Evolutionary conservation across 2,329 filamentous ascomycete genomes (phyloP).

Genomic region (Leptosphaerulina australis): DNA sequence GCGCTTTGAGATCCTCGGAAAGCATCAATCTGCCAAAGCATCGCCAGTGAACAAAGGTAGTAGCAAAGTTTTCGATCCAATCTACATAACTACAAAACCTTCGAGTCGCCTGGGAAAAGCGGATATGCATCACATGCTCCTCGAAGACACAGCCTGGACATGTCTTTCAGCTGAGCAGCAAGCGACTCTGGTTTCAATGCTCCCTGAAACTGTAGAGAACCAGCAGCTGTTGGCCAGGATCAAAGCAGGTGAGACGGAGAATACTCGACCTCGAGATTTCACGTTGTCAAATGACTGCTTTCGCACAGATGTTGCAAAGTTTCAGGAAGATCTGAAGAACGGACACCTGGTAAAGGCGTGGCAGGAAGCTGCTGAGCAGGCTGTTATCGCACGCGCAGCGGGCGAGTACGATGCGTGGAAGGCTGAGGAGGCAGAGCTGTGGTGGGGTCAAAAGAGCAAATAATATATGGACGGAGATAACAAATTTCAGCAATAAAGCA

Average conservation of each 20-base stretch:
- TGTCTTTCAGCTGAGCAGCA: slow-evolving; percentile 33
- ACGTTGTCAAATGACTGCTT: slow-evolving; percentile 52
- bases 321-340: slow-evolving; percentile 60
- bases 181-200: slow-evolving; percentile 28
- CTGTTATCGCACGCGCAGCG: slow-evolving; percentile 57
- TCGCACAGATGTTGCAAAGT: slow-evolving; percentile 60
- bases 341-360: slow-evolving; percentile 65
- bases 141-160: slow-evolving; percentile 40
- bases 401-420: slow-evolving; percentile 65
- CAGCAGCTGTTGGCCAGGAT: slow-evolving; percentile 23
- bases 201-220: slow-evolving; percentile 28
- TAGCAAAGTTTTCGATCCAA: slow-evolving; percentile 38
- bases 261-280: slow-evolving; percentile 33
- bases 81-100: slow-evolving; percentile 42
- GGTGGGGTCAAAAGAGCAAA: slow-evolving; percentile 62
- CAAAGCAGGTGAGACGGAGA: slow-evolving; percentile 20
- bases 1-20: slow-evolving; percentile 25
- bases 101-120: slow-evolving; percentile 38
- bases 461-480: background rate
- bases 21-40: slow-evolving; percentile 16
- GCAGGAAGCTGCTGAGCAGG: slow-evolving; percentile 60
- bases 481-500: background rate
- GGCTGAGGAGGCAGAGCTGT: slow-evolving; percentile 60
- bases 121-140: slow-evolving; percentile 45
- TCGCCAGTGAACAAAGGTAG: slow-evolving; percentile 12